A percentile compares a stretch with the other conserved stretches of the same genome.
These are phyloP conservation scores for Solanum pinnatisectum DNA, from an alignment of 257 asterid genomes.

Conservation along the genomic window DNA sequence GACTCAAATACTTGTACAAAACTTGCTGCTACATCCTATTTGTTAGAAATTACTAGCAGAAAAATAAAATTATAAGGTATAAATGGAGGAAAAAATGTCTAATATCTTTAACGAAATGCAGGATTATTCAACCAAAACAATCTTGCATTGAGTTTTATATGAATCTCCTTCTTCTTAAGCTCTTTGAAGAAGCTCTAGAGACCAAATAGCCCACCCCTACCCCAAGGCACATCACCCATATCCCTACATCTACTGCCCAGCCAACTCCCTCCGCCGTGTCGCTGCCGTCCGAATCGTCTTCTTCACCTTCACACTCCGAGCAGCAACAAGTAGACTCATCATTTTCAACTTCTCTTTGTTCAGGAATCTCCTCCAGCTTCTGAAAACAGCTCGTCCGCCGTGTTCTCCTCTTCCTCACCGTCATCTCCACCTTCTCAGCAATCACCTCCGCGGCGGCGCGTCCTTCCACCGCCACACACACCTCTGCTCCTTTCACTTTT, in stretches of 20 bases:
- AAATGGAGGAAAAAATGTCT: too few species aligned
- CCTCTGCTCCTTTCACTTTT: conserved; percentile 30
- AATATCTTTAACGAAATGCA: too few species aligned
- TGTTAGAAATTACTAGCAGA: not conserved
- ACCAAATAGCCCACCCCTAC: conserved; percentile 69
- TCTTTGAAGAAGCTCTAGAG: conserved; percentile 38
- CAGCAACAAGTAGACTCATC: conserved; percentile 31
- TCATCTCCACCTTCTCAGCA: conserved; percentile 27
- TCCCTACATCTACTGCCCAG: conserved; percentile 80
- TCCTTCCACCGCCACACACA: conserved; percentile 50
- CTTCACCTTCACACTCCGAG: conserved; percentile 24
- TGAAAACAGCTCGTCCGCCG: conserved; percentile 17
- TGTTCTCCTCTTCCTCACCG: conserved; percentile 3
- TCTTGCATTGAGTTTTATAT: not conserved
- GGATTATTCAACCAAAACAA: too few species aligned
- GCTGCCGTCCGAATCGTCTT: conserved; percentile 1
- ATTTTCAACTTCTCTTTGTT: conserved; percentile 38
- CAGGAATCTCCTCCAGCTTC: conserved; percentile 70
- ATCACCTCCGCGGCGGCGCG: conserved; percentile 9
- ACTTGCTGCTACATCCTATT: not conserved
- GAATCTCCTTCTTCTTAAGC: conserved; percentile 15
- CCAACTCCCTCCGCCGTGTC: conserved; percentile 25
- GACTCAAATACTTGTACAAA: not conserved
- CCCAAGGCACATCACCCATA: conserved; percentile 71
- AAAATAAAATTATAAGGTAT: too few species aligned